A percentile compares a stretch with the other conserved stretches of the same genome.
These are phyloP conservation scores for Alternaria solani DNA, from an alignment of 2,329 filamentous ascomycete genomes.

Conservation along the genomic window DNA sequence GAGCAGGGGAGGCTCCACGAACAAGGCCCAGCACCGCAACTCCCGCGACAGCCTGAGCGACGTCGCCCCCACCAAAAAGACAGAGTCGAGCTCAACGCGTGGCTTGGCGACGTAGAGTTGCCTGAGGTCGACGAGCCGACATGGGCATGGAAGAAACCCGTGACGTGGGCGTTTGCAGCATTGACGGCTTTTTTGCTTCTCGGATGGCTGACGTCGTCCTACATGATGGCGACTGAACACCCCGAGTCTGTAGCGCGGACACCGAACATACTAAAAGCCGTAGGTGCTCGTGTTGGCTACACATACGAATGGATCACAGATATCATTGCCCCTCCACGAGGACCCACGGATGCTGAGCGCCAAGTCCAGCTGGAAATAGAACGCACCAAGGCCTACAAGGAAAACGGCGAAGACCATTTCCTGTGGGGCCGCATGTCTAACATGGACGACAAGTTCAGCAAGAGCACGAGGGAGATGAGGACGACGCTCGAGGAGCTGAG, in stretches of 20 bases:
- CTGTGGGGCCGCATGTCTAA: slow-evolving; percentile 30
- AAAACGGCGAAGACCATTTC: slow-evolving; percentile 21
- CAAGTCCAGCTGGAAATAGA: not conserved
- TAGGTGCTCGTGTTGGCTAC: slow-evolving; percentile 24
- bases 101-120: slow-evolving; percentile 28
- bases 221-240: slow-evolving; percentile 6
- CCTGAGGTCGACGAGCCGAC: slow-evolving; percentile 22
- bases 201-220: slow-evolving; percentile 3
- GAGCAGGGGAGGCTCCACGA: slow-evolving; percentile 29
- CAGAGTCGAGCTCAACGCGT: slow-evolving; percentile 24
- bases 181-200: slow-evolving; percentile 13
- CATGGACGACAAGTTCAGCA: slow-evolving; percentile 8
- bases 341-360: not conserved
- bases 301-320: slow-evolving; percentile 24
- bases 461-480: slow-evolving; percentile 18
- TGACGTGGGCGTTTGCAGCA: slow-evolving; percentile 20
- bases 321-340: slow-evolving; percentile 28
- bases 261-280: slow-evolving; percentile 21
- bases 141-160: slow-evolving; percentile 23
- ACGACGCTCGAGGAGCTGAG: slow-evolving; percentile 27
- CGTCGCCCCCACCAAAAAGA: slow-evolving; percentile 15
- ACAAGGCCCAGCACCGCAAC: slow-evolving; percentile 21
- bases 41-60: slow-evolving; percentile 5
- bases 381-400: slow-evolving; percentile 4
- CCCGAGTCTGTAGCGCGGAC: slow-evolving; percentile 15